Evolutionary conservation across 1,284 basidiomycete genomes (phyloP).

Genomic region (Inonotus hispidus): DNA sequence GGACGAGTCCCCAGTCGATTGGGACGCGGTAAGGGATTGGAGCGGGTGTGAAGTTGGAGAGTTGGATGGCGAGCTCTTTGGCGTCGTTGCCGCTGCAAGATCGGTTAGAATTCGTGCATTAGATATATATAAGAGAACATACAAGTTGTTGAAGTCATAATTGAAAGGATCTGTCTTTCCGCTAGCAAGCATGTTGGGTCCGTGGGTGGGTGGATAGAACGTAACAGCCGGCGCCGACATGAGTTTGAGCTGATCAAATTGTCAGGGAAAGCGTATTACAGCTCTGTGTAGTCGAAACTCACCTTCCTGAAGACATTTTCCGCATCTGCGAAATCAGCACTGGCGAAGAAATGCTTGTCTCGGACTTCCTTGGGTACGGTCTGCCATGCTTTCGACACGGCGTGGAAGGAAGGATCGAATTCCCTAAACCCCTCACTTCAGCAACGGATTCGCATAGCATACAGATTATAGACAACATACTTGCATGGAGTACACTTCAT

Average conservation of each 20-base stretch:
- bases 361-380: slow-evolving; percentile 53
- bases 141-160: slow-evolving; percentile 68
- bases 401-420: slow-evolving; percentile 77
- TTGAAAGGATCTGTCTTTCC: slow-evolving; percentile 50
- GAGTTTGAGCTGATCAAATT: slow-evolving; percentile 50
- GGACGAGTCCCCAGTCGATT: slow-evolving; percentile 59
- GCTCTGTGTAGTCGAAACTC: slow-evolving; percentile 16
- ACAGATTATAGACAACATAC: slow-evolving; percentile 39
- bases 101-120: slow-evolving; percentile 1
- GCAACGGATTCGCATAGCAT: slow-evolving; percentile 8
- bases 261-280: not conserved
- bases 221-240: slow-evolving; percentile 77
- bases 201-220: slow-evolving; percentile 70
- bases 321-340: slow-evolving; percentile 81
- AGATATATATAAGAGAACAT: slow-evolving; percentile 25
- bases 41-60: slow-evolving; percentile 67
- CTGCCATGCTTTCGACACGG: slow-evolving; percentile 79
- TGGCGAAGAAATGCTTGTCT: slow-evolving; percentile 85
- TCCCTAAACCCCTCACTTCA: slow-evolving; percentile 43
- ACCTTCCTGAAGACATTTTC: slow-evolving; percentile 77
- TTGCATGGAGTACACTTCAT: slow-evolving; percentile 80
- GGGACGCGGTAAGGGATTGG: slow-evolving; percentile 72
- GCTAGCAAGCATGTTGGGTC: slow-evolving; percentile 53
- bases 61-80: slow-evolving; percentile 67
- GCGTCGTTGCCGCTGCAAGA: slow-evolving; percentile 71